Evolutionary conservation across 805 yeast genomes (phyloP).

Genomic region (Saccharomycopsis babjevae): DNA sequence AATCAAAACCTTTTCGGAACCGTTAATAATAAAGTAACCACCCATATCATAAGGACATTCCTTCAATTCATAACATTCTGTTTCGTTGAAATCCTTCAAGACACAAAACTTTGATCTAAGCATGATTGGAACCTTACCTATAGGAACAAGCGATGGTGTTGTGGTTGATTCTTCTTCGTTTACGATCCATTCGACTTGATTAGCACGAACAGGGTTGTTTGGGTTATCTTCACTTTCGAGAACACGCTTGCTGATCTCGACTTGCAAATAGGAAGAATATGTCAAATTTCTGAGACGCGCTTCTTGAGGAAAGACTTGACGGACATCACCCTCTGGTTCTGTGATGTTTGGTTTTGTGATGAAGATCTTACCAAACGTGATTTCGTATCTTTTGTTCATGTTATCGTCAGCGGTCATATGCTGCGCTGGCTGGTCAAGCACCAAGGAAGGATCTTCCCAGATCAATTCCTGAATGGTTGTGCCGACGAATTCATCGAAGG

Average conservation of each 20-base stretch:
- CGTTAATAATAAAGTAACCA: constrained; percentile 96
- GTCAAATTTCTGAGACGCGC: constrained; percentile 94
- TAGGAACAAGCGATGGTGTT: constrained; percentile 49
- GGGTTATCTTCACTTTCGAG: constrained; percentile 68
- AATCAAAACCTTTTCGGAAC: constrained; percentile 94
- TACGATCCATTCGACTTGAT: constrained; percentile 49
- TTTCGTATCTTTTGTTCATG: constrained; percentile 86
- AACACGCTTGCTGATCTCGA: constrained; percentile 88
- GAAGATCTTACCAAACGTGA: constrained; percentile 94
- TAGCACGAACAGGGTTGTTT: constrained; percentile 34
- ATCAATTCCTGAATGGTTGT: constrained; percentile 95
- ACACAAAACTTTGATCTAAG: constrained; percentile 92
- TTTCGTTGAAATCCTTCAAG: constrained; percentile 79
- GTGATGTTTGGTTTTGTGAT: constrained; percentile 96
- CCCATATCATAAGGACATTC: constrained; percentile 99
- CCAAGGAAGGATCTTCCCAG: constrained; percentile 87
- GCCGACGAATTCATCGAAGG: constrained; percentile 95
- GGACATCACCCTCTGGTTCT: constrained; percentile 99
- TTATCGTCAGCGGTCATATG: constrained; percentile 87
- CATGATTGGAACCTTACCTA: constrained; percentile 98
- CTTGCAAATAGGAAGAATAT: constrained; percentile 90
- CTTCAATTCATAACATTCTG: constrained; percentile 87
- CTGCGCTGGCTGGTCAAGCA: constrained; percentile 96
- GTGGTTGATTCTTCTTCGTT: constrained; percentile 42
- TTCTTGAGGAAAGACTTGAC: constrained; percentile 95